Evolutionary conservation across 768 basidiomycete species (phyloP).

Genomic region (Phaeolepiota aurea): DNA sequence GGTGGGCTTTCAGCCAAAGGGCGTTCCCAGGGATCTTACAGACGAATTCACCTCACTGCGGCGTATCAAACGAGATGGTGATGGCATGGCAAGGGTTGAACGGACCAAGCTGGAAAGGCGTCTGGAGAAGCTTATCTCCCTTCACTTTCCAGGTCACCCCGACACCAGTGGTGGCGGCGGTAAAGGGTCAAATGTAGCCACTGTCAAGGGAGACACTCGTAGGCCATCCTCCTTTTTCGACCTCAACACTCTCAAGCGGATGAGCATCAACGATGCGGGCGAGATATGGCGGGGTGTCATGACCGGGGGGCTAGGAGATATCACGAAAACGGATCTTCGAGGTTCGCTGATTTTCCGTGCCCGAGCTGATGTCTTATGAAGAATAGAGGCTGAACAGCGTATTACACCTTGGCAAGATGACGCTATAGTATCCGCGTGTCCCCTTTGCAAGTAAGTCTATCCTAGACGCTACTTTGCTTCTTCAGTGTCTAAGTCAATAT

Average conservation of each 20-base stretch:
- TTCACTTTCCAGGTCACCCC: slow-evolving; percentile 43
- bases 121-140: slow-evolving; percentile 75
- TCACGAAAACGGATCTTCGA: slow-evolving; percentile 56
- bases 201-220: slow-evolving; percentile 18
- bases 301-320: slow-evolving; percentile 27
- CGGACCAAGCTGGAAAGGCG: slow-evolving; percentile 78
- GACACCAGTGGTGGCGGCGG: slow-evolving; percentile 7
- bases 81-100: slow-evolving; percentile 53
- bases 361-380: slow-evolving; percentile 3
- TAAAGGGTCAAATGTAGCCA: slow-evolving; percentile 10
- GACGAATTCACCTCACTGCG: slow-evolving; percentile 66
- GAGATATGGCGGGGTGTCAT: slow-evolving; percentile 64
- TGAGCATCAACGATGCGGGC: slow-evolving; percentile 44
- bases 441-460: slow-evolving; percentile 66
- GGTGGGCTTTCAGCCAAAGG: slow-evolving; percentile 90
- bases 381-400: slow-evolving; percentile 70
- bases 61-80: slow-evolving; percentile 23
- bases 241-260: slow-evolving; percentile 52
- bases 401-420: slow-evolving; percentile 97
- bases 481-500: not conserved
- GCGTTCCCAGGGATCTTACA: slow-evolving; percentile 71
- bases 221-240: slow-evolving; percentile 71
- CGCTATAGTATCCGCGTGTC: slow-evolving; percentile 65
- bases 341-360: slow-evolving; percentile 30
- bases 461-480: not conserved